phyloP scores from a whole-genome alignment of 2,329 filamentous ascomycete genomes.

The Exophiala sp. region DNA sequence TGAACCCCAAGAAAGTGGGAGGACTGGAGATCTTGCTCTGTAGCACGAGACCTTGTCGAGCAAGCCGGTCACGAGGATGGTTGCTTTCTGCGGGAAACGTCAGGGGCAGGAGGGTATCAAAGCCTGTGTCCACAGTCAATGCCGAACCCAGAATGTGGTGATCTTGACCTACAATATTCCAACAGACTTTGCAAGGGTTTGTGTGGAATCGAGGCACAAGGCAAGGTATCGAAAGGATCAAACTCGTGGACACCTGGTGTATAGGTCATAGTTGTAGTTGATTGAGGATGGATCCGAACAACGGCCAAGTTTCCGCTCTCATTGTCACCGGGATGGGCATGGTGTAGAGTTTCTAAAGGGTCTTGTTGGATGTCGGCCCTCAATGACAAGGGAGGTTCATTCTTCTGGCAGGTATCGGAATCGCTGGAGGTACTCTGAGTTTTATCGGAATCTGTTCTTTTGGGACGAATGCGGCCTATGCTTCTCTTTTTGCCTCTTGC shows the following conservation, averaged over 20 bases:
- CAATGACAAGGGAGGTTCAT: slow-evolving; percentile 6
- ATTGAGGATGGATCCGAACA: background rate
- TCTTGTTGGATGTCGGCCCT: slow-evolving; percentile 1
- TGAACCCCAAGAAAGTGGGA: slow-evolving; percentile 37
- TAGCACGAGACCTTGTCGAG: slow-evolving; percentile 32
- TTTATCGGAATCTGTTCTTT: slow-evolving; percentile 5
- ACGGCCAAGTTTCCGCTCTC: background rate
- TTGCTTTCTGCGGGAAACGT: slow-evolving; percentile 36
- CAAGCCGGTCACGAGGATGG: slow-evolving; percentile 22
- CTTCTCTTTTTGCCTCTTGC: slow-evolving; percentile 37
- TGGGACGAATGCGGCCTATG: slow-evolving; percentile 29
- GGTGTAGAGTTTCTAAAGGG: background rate
- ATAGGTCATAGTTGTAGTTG: background rate
- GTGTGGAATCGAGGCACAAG: slow-evolving; percentile 30
- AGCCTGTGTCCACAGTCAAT: slow-evolving; percentile 28
- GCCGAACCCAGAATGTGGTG: background rate
- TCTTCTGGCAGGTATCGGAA: slow-evolving; percentile 10
- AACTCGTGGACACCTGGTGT: slow-evolving; percentile 30
- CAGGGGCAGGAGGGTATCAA: slow-evolving; percentile 36
- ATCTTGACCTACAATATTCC: slow-evolving; percentile 33
- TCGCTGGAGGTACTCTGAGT: slow-evolving; percentile 6
- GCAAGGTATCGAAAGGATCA: slow-evolving; percentile 35
- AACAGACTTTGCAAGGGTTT: slow-evolving; percentile 31
- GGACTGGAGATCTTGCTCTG: slow-evolving; percentile 34
- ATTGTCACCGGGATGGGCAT: background rate